Base-by-base conservation (phyloP, 2,329 filamentous ascomycete species). In the Colletotrichum ledebouriae region DNA sequence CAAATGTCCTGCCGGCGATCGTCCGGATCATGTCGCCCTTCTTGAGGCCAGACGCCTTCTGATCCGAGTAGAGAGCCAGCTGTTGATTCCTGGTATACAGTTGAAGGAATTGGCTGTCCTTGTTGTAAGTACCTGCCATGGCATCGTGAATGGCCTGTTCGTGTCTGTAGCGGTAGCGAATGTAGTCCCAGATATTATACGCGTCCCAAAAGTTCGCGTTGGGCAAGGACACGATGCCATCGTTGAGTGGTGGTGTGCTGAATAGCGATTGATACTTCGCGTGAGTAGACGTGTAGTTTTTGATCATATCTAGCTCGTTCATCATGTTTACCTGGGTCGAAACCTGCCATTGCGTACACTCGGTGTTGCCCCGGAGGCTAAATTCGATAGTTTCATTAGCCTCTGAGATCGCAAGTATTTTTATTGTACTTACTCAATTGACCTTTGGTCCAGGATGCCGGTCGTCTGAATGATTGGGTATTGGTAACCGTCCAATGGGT, bases 401-500 rank as follows among this genome's bases (percentile, higher is more conserved):
- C 2, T n/a, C 13, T 7, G 12, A 11, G 1, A 11, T n/a, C 41
- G 37, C 11, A 6, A 39, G 3, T 1, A 1, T 39, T 12, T 4
- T 5, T 4, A 12, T 39, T 39, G 4, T 20, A 75, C 82, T 72
- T 76, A 87, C 86, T 77, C 81, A 42, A 84, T 77, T 12, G 81
- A 84, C 17, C 79, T 77, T 11, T 77, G 80, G 64, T 88, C 85
- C 6, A 77, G 72, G 0, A 70, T 77, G 1, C 84, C 80, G 7
- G 89, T 76, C 0, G 86, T 85, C 50, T 85, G 81, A 42, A 97
- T 81, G 1, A 87, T 87, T 17, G 95, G 91, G 72, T 97, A 89
- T 76, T 97, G 94, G 75, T 94, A 97, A 10, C 94, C 94, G 61
- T 87, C 81, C 73, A 97, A 78, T 0, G 94, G 94, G 46, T 88